A percentile compares a stretch with the other conserved stretches of the same genome.
Conservation (phyloP, 768 basidiomycete genomes). For the Stropharia rugosoannulata region DNA sequence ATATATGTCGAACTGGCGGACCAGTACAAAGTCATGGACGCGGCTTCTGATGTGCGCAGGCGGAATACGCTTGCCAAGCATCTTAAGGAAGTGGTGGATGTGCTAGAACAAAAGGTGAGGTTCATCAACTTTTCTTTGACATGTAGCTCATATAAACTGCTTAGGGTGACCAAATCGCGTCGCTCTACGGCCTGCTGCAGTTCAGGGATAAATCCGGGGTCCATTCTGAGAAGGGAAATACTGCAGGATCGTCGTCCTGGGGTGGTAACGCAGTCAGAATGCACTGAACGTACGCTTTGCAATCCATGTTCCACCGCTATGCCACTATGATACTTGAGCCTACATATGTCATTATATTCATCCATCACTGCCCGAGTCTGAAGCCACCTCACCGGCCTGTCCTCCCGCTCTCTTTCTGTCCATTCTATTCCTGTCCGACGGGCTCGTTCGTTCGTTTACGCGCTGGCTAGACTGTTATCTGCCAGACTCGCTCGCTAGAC, state of each 20-base stretch:
- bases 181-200: slow-evolving; percentile 78
- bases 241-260: background rate
- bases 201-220: slow-evolving; percentile 65
- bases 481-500: too few relatives aligned
- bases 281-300: too few relatives aligned
- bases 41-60: slow-evolving; percentile 76
- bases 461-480: too few relatives aligned
- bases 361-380: too few relatives aligned
- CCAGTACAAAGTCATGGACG: slow-evolving; percentile 89
- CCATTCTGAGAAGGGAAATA: slow-evolving; percentile 7
- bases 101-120: slow-evolving; percentile 86
- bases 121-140: background rate
- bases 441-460: too few relatives aligned
- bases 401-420: too few relatives aligned
- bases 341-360: too few relatives aligned
- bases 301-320: too few relatives aligned
- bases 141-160: background rate
- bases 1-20: slow-evolving; percentile 90
- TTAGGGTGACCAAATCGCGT: slow-evolving; percentile 93
- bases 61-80: slow-evolving; percentile 87
- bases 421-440: too few relatives aligned
- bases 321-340: too few relatives aligned
- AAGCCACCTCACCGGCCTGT: too few relatives aligned
- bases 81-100: slow-evolving; percentile 87
- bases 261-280: background rate